A percentile compares a stretch with the other conserved stretches of the same genome.
These are phyloP conservation scores for Lipomyces yamanashiensis DNA, from an alignment of 805 yeast species.

Conservation along the genomic window DNA sequence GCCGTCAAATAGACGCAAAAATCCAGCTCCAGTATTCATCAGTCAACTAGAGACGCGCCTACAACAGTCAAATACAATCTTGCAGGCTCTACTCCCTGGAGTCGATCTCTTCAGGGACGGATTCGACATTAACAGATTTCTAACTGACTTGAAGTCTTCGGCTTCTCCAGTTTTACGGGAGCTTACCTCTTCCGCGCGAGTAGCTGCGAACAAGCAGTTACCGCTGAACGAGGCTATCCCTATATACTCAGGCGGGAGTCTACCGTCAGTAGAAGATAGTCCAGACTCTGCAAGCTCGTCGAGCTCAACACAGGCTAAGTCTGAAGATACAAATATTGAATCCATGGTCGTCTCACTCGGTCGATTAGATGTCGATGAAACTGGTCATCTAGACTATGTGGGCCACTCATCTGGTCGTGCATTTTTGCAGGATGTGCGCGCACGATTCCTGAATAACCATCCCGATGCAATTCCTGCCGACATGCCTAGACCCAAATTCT, in stretches of 20 bases:
- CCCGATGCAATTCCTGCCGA: constrained; percentile 36
- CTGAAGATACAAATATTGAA: constrained; percentile 37
- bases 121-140: constrained; percentile 43
- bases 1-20: constrained; percentile 62
- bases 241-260: neutral
- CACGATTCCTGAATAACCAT: constrained; percentile 32
- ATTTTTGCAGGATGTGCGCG: constrained; percentile 38
- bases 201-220: constrained; percentile 15
- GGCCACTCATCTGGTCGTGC: constrained; percentile 39
- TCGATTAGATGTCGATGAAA: constrained; percentile 39
- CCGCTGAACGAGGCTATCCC: constrained; percentile 1
- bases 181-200: constrained; percentile 16
- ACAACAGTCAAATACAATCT: constrained; percentile 46
- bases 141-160: constrained; percentile 20
- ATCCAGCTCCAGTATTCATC: constrained; percentile 42
- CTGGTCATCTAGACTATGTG: constrained; percentile 39
- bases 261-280: constrained; percentile 2
- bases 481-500: constrained; percentile 12
- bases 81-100: constrained; percentile 49
- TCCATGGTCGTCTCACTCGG: constrained; percentile 41
- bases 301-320: neutral
- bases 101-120: constrained; percentile 46
- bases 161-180: constrained; percentile 11
- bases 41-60: constrained; percentile 46
- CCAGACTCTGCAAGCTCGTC: constrained; percentile 7